Conservation (phyloP, 805 yeast genomes). For the Soucietia sequanensis region DNA sequence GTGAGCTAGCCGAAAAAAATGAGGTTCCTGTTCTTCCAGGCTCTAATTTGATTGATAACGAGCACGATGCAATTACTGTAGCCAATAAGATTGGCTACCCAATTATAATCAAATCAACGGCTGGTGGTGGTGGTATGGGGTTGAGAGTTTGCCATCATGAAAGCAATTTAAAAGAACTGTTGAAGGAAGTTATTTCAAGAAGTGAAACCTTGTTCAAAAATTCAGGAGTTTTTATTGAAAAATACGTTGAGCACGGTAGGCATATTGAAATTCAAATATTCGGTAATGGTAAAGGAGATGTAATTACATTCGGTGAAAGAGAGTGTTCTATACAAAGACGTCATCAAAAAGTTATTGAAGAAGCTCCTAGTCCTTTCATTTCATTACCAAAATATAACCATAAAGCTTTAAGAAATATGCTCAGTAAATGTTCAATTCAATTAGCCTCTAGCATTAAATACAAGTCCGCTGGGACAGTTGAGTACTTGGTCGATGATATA, state of each 20-base stretch:
- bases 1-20: conserved; percentile 17
- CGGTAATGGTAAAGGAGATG: conserved; percentile 24
- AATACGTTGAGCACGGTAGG: conserved; percentile 20
- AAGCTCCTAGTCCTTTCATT: conserved; percentile 23
- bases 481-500: conserved; percentile 23
- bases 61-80: conserved; percentile 9
- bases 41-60: conserved; percentile 12
- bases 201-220: conserved; percentile 20
- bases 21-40: conserved; percentile 26
- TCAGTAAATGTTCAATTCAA: conserved; percentile 14
- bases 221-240: conserved; percentile 21
- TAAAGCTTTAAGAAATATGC: conserved; percentile 12
- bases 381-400: conserved; percentile 6
- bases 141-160: conserved; percentile 10
- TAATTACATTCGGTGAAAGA: conserved; percentile 23
- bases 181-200: conserved; percentile 19
- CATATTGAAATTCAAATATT: conserved; percentile 27
- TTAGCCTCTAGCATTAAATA: conserved; percentile 20
- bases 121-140: conserved; percentile 32
- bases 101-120: conserved; percentile 24
- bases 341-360: conserved; percentile 28
- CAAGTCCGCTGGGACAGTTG: conserved; percentile 28
- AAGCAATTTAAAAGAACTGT: conserved; percentile 10
- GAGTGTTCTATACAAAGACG: conserved; percentile 29
- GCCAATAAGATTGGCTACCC: conserved; percentile 22